Percentiles rank a stretch among this genome's conserved stretches.
Evolutionary conservation across 2,329 filamentous ascomycete genomes (phyloP).

Genomic region (Dendryphion nanum): DNA sequence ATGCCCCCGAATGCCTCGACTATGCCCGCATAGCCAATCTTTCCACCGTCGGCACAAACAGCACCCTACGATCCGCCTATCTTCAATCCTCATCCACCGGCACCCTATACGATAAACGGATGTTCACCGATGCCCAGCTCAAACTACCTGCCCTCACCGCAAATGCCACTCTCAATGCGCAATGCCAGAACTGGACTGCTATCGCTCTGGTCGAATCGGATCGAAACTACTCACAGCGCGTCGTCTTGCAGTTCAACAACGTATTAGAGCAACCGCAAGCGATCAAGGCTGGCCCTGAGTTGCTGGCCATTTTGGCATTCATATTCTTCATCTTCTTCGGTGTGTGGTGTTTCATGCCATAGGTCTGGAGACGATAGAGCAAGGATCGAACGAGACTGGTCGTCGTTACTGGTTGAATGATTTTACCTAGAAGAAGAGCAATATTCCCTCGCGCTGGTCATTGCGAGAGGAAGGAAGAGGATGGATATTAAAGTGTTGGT

Average conservation of each 20-base stretch:
- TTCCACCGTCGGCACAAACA: constrained; percentile 47
- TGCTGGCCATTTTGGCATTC: background rate
- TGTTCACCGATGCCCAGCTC: constrained; percentile 44
- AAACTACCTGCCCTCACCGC: constrained; percentile 41
- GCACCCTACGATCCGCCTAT: constrained; percentile 48
- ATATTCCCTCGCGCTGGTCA: no score
- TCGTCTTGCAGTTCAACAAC: constrained; percentile 33
- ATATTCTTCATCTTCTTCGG: constrained; percentile 3
- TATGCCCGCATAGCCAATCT: constrained; percentile 50
- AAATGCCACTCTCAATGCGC: constrained; percentile 42
- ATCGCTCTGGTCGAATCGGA: constrained; percentile 46
- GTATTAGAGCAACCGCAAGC: background rate
- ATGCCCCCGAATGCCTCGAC: constrained; percentile 39
- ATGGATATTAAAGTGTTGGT: no score
- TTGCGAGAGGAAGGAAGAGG: no score
- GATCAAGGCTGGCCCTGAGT: constrained; percentile 1
- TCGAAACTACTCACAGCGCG: constrained; percentile 46
- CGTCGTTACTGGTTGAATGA: no score
- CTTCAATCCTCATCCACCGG: constrained; percentile 45
- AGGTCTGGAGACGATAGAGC: background rate
- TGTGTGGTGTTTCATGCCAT: constrained; percentile 3
- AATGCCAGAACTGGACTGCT: constrained; percentile 48
- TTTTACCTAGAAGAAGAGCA: no score
- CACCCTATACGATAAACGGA: constrained; percentile 36
- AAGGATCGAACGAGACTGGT: no score